These are phyloP conservation scores for Lenwebbia sp. DNA, from an alignment of 345 rosid species.

Conservation along the genomic window DNA sequence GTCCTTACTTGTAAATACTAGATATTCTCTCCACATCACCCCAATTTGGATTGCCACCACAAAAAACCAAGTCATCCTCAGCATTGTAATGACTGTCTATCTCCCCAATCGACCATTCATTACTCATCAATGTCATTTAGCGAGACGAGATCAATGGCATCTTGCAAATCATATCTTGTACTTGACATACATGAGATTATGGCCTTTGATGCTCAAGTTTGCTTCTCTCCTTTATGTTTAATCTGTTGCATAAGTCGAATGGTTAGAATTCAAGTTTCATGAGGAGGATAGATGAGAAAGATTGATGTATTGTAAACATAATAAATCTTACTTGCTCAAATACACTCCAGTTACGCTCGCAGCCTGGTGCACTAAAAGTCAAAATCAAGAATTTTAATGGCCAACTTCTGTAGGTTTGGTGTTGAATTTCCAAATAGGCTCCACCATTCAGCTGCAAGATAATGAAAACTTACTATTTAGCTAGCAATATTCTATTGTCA, in stretches of 20 bases:
- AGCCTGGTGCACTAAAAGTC: not conserved
- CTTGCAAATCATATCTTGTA: not conserved
- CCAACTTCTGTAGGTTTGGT: not conserved
- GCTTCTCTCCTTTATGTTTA: not conserved
- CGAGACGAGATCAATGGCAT: not conserved
- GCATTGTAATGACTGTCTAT: not conserved
- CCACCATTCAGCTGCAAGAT: not conserved
- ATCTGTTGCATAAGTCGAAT: not conserved
- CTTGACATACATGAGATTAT: not conserved
- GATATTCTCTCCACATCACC: not conserved
- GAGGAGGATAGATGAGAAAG: not conserved
- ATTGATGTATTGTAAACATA: not conserved
- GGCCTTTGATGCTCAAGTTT: not conserved
- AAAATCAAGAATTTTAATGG: not conserved
- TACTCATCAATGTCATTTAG: not conserved
- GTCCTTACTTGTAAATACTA: not conserved
- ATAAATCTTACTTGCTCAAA: not conserved
- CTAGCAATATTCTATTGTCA: not conserved
- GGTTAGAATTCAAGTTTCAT: not conserved
- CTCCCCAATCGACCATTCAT: not conserved
- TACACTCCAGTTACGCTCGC: not conserved
- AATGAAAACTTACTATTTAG: not conserved
- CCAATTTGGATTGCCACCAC: not conserved
- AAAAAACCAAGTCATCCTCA: not conserved
- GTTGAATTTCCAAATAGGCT: not conserved